These are phyloP conservation scores for Melampsora larici-populina DNA, from an alignment of 1,284 basidiomycete genomes.

Conservation along the genomic window DNA sequence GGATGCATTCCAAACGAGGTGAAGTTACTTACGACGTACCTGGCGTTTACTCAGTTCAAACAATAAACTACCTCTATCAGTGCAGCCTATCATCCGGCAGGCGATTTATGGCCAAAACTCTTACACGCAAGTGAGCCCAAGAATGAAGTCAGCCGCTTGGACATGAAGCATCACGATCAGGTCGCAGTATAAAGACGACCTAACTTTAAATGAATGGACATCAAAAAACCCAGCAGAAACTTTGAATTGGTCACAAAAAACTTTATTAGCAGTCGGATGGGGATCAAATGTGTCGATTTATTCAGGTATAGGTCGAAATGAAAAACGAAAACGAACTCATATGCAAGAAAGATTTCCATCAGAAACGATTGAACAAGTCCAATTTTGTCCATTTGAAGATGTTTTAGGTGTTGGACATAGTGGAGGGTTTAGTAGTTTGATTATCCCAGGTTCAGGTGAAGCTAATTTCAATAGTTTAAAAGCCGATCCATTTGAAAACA, in stretches of 20 bases:
- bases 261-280: constrained; percentile 79
- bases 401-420: constrained; percentile 71
- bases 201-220: constrained; percentile 59
- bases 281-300: constrained; percentile 71
- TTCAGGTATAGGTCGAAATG: constrained; percentile 52
- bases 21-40: too few species aligned
- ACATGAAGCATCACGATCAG: too few species aligned
- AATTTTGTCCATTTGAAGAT: constrained; percentile 82
- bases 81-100: too few species aligned
- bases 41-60: too few species aligned
- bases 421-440: constrained; percentile 72
- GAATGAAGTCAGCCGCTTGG: too few species aligned
- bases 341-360: constrained; percentile 74
- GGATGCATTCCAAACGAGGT: too few species aligned
- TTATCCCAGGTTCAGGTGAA: constrained; percentile 89
- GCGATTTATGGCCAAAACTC: too few species aligned
- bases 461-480: constrained; percentile 91
- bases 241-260: constrained; percentile 63
- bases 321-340: constrained; percentile 63
- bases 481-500: constrained; percentile 90
- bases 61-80: too few species aligned
- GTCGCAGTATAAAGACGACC: too few species aligned
- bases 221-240: constrained; percentile 52
- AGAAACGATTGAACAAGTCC: constrained; percentile 65
- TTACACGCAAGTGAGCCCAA: too few species aligned